Percentiles rank a stretch among this genome's conserved stretches.
Conservation (phyloP, 257 asterid genomes). For the Nicotiana paniculata region DNA sequence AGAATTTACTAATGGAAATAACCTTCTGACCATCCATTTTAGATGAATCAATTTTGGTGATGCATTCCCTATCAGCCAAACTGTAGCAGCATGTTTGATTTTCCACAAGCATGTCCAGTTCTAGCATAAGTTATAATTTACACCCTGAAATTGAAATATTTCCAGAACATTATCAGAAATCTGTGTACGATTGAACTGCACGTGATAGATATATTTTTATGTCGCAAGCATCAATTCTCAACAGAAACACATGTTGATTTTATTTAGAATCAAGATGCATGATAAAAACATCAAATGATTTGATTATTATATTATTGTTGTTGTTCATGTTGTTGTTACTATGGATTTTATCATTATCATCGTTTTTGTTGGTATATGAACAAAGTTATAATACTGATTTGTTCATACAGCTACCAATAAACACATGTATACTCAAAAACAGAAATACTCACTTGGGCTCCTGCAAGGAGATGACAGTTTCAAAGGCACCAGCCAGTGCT, state of each 20-base stretch:
- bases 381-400: neutral
- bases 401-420: neutral
- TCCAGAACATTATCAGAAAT: neutral
- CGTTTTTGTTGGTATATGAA: neutral
- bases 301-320: neutral
- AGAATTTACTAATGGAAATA: neutral
- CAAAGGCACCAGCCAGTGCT: slow-evolving; percentile 87
- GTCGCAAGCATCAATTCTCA: neutral
- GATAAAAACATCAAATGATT: neutral
- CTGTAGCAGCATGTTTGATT: neutral
- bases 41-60: slow-evolving; percentile 2
- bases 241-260: neutral
- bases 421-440: neutral
- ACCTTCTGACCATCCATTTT: neutral
- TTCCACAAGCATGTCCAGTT: neutral
- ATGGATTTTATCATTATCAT: neutral
- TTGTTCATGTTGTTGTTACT: neutral
- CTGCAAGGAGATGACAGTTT: slow-evolving; percentile 60
- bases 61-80: neutral
- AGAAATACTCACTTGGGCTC: slow-evolving; percentile 33
- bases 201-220: neutral
- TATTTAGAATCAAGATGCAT: neutral
- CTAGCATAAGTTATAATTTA: neutral
- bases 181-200: neutral
- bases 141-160: neutral